Percentiles rank a stretch among this genome's conserved stretches.
Conservation (phyloP, 2,329 filamentous ascomycete species). For the Colletotrichum sidae region DNA sequence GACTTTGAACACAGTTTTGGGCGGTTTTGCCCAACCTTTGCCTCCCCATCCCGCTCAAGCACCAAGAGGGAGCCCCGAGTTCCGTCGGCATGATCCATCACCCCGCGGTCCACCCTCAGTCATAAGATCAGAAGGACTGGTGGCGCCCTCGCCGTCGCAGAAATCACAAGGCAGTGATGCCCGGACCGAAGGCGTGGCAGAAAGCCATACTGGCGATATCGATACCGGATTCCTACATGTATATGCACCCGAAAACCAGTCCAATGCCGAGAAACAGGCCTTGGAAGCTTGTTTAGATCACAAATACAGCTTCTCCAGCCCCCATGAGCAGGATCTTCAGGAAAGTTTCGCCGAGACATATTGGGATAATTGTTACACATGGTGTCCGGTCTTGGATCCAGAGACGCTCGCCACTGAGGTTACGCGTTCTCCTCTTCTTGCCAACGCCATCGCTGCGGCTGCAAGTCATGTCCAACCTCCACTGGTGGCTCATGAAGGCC, state of each 20-base stretch:
- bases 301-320: slow-evolving; percentile 38
- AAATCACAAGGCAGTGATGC: slow-evolving; percentile 22
- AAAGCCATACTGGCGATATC: slow-evolving; percentile 46
- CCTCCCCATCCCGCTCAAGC: neutral
- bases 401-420: slow-evolving; percentile 46
- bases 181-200: slow-evolving; percentile 37
- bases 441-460: slow-evolving; percentile 52
- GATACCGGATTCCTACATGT: slow-evolving; percentile 50
- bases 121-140: neutral
- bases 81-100: slow-evolving; percentile 2
- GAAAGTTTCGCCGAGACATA: slow-evolving; percentile 57
- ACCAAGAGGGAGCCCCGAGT: neutral
- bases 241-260: slow-evolving; percentile 48
- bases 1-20: neutral
- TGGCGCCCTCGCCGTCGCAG: slow-evolving; percentile 22
- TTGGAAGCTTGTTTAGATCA: slow-evolving; percentile 43
- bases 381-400: slow-evolving; percentile 54
- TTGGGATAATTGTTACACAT: slow-evolving; percentile 54
- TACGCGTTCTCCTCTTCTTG: slow-evolving; percentile 48
- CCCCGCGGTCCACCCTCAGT: neutral
- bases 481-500: slow-evolving; percentile 51
- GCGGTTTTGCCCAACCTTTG: slow-evolving; percentile 2
- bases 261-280: slow-evolving; percentile 45
- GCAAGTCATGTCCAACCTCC: slow-evolving; percentile 56
- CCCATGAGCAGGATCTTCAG: slow-evolving; percentile 45